Evolutionary conservation across 331 rosid genomes (phyloP), one percentile per base, ranked within the genome.

Genomic region (Dryas integrifolia): DNA sequence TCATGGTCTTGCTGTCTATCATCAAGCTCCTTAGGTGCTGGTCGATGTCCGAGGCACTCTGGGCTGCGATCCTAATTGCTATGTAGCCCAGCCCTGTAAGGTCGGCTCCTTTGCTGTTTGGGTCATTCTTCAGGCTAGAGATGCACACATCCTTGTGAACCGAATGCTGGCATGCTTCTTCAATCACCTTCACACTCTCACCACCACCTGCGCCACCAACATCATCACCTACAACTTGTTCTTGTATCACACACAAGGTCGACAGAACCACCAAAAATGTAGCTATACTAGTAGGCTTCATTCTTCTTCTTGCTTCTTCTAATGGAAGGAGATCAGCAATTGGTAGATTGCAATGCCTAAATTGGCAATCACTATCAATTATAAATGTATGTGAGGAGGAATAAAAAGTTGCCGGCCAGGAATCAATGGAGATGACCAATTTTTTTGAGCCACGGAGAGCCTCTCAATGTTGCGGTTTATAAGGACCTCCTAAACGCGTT

Each of bases 1-100:
- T 26, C 38, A 13, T 44, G 1, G 72, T 26, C 38, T 85, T 69
- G 7, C 69, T 82, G 1, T 80, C 53, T 41, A 74, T 16, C 2
- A 1, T 9, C 67, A 72, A 16, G 3, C 67, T 13, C 81, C 89
- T 87, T 7, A 80, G 59, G 6, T 81, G 81, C 3, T 45, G 52
- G 0, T 88, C 44, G 7, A 88, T 72, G 21, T 56, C 77, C 0
- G 82, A 58, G 5, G 90, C 98, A 4, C 88, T 80, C 1, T 72
- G n/a, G 0, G 89, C 74, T 0, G 92, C 97, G 1, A 43, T 52
- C 63, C 45, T 72, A 35, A 92, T 78, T 0, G 86, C 50, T 2
- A 82, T 73, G 77, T 84, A 9, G 3, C 86, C 88, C 2, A 90
- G 69, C 26, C 81, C 96, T 0, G 12, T 0, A n/a, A 74, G 50